phyloP scores from a whole-genome alignment of 2,329 filamentous ascomycete species.

The Plenodomus tracheiphilus region DNA sequence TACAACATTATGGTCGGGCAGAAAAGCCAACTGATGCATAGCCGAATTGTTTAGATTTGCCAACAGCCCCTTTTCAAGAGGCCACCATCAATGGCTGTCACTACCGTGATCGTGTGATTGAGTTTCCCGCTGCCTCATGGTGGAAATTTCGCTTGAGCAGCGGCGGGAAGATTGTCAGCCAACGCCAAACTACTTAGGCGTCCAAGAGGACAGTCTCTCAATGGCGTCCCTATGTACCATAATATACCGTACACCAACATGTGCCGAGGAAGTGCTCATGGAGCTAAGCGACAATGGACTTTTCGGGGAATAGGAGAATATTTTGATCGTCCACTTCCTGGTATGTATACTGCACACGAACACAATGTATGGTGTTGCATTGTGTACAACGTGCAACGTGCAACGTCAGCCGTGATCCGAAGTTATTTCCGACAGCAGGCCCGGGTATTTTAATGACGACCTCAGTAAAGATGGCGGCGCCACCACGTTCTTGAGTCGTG shows the following conservation, averaged over 20 bases:
- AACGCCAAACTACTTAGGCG: conserved; percentile 5
- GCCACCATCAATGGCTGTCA: not conserved
- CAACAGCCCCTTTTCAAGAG: not conserved
- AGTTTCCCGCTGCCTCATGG: not conserved
- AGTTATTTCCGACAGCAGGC: not conserved
- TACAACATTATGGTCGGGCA: not conserved
- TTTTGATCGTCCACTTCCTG: no score
- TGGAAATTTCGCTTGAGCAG: not conserved
- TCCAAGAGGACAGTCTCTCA: conserved; percentile 3
- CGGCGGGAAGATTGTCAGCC: conserved; percentile 1
- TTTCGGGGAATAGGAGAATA: no score
- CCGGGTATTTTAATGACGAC: conserved; percentile 1
- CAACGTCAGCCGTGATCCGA: not conserved
- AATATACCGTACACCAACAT: not conserved
- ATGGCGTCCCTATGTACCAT: not conserved
- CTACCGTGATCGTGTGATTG: conserved; percentile 3
- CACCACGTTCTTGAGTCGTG: conserved; percentile 12
- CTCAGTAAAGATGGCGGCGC: conserved; percentile 8
- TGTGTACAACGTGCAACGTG: not conserved
- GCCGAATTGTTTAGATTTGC: not conserved
- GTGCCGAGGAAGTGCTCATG: not conserved
- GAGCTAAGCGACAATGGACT: no score
- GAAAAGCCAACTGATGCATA: not conserved
- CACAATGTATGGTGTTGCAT: not conserved
- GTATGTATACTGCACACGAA: no score